Evolutionary conservation across 495 filamentous ascomycete genomes (phyloP), one percentile per base, ranked within the genome.

Genomic region (Talaromyces trachyspermus): DNA sequence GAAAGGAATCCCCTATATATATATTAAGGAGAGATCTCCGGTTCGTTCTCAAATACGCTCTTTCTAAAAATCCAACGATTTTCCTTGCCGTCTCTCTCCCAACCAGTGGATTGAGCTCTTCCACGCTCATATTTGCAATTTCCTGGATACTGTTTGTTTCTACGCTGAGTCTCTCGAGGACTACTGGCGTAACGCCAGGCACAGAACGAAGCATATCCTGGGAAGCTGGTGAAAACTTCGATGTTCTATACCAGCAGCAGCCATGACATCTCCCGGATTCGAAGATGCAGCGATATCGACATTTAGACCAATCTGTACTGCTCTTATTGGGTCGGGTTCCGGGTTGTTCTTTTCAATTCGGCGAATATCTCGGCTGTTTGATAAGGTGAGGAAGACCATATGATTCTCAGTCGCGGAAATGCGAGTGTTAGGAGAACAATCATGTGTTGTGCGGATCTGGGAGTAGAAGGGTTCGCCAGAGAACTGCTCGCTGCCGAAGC

Each of bases 361-460:
- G 87, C 82, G 62, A 97, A 97, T 51, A 98, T 97, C 68, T 95
- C 89, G 4, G 92, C 92, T 1, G 94, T 97, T 62, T 98, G 91
- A 60, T 95, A 96, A 0, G 92, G 91, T 14, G 80, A 87, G 0
- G 81, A 86, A 7, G 86, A 91, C 92, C 92, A 98, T 52, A 98
- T 90, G 43, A 98, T 83, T 44, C 85, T 82, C 22, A 98, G 74
- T 6, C 78, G 76, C 2, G 92, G 92, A 56, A 97, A 98, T 0
- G 94, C 89, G 24, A 97, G 80, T 0, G 89, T 95, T 5, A 98
- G 76, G 17, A 98, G 75, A 12, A 96, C 92, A 46, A 98, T 75
- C 66, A 95, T 91, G 49, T 86, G 81, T 60, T 98, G 92, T 26
- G 95, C 72, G 57, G 95, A 91, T 49, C 77, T 79, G 4, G 79